These are phyloP conservation scores for Talaromyces sp. DNA, from an alignment of 2,329 filamentous ascomycete species.

Conservation along the genomic window DNA sequence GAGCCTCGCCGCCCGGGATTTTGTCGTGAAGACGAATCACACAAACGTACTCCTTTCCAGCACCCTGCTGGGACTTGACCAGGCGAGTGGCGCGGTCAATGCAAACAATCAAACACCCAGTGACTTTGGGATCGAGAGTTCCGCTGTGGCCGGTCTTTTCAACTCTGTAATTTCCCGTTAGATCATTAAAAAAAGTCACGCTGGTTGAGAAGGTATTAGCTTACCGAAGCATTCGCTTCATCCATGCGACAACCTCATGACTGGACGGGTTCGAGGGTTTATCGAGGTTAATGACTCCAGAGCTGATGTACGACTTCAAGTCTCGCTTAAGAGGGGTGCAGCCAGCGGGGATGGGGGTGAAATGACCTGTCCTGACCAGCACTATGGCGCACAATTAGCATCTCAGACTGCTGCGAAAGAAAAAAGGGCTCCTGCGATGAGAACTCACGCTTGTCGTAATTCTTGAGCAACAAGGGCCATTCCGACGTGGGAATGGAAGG, in stretches of 20 bases:
- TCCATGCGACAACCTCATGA: slow-evolving; percentile 98
- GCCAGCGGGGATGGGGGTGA: slow-evolving; percentile 91
- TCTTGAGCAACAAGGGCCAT: slow-evolving; percentile 92
- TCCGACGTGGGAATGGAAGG: slow-evolving; percentile 77
- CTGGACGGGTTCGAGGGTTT: slow-evolving; percentile 96
- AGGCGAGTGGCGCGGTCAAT: slow-evolving; percentile 95
- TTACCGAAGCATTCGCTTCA: slow-evolving; percentile 92
- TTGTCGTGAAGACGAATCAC: slow-evolving; percentile 95
- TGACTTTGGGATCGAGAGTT: slow-evolving; percentile 97
- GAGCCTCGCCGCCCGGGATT: slow-evolving; percentile 84
- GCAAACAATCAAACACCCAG: slow-evolving; percentile 88
- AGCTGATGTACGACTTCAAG: slow-evolving; percentile 93
- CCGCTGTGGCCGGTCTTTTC: slow-evolving; percentile 98
- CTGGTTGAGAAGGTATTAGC: slow-evolving; percentile 13
- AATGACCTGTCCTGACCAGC: slow-evolving; percentile 88
- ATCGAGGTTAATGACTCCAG: slow-evolving; percentile 96
- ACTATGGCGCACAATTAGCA: slow-evolving; percentile 41
- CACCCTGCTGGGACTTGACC: slow-evolving; percentile 97
- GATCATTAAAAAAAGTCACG: not conserved
- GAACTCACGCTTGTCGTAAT: slow-evolving; percentile 81
- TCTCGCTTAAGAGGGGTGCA: slow-evolving; percentile 89
- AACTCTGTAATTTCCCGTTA: slow-evolving; percentile 47
- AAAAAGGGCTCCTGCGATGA: not conserved
- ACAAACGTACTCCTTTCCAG: slow-evolving; percentile 97
- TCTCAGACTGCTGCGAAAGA: slow-evolving; percentile 7